Percentiles rank a stretch among this genome's conserved stretches.
Evolutionary conservation across 306 rosid species (phyloP).

Genomic region (Lupinus albus): DNA sequence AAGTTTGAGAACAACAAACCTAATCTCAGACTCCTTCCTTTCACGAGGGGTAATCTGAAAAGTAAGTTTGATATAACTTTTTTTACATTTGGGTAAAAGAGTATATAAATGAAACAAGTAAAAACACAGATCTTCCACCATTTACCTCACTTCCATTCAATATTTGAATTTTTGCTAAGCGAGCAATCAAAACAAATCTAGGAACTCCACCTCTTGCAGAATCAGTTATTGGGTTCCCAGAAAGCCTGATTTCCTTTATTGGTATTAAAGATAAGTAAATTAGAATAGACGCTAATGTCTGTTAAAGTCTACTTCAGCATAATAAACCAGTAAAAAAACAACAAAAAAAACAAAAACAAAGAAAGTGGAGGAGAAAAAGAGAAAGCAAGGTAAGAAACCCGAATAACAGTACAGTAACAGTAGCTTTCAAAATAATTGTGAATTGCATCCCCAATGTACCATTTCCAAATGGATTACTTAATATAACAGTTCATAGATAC

Average conservation of each 20-base stretch:
- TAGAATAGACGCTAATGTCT: constrained; percentile 38
- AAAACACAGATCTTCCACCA: constrained; percentile 26
- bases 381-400: constrained; percentile 11
- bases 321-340: not conserved
- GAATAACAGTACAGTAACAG: too few relatives aligned
- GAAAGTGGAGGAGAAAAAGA: not conserved
- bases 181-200: constrained; percentile 78
- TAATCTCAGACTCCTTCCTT: constrained; percentile 94
- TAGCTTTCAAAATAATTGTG: constrained; percentile 27
- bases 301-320: constrained; percentile 31
- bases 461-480: constrained; percentile 26
- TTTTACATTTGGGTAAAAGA: constrained; percentile 21
- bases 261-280: constrained; percentile 39
- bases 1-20: constrained; percentile 52
- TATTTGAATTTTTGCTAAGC: constrained; percentile 69
- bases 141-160: constrained; percentile 93
- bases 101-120: constrained; percentile 28
- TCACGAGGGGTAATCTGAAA: constrained; percentile 78
- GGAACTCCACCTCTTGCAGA: constrained; percentile 72
- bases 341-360: not conserved
- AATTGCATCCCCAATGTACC: constrained; percentile 19
- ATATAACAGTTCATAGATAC: constrained; percentile 1
- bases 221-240: constrained; percentile 85
- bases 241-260: constrained; percentile 79
- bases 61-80: constrained; percentile 32